These are phyloP conservation scores for Trichosporon asahii DNA, from an alignment of 1,284 basidiomycete species.

Conservation along the genomic window DNA sequence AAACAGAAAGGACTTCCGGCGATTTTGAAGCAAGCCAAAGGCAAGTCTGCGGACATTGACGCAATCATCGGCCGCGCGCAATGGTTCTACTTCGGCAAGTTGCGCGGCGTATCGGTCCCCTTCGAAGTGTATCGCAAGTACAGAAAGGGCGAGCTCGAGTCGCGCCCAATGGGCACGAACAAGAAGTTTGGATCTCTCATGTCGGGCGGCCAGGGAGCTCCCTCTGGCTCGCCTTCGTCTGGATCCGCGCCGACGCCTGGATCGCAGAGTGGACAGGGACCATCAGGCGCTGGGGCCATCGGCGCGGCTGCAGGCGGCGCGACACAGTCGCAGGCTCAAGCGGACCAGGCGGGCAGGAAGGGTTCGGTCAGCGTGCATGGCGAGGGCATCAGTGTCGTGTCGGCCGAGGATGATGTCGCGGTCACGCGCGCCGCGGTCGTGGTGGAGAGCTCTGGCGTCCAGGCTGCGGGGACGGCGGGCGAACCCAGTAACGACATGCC, in stretches of 20 bases:
- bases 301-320: background rate
- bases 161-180: conserved; percentile 18
- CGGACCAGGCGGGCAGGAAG: background rate
- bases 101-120: conserved; percentile 9
- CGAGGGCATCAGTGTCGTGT: background rate
- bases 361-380: background rate
- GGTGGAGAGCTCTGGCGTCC: conserved; percentile 12
- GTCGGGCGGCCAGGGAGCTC: background rate
- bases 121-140: conserved; percentile 22
- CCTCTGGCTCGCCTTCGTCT: background rate
- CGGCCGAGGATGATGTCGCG: conserved; percentile 3
- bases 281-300: background rate
- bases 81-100: conserved; percentile 42
- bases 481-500: conserved; percentile 9
- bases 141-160: conserved; percentile 21
- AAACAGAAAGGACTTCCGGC: conserved; percentile 40
- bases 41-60: conserved; percentile 40
- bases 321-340: background rate
- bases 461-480: background rate
- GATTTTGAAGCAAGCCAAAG: conserved; percentile 37
- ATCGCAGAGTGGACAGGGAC: background rate
- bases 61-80: conserved; percentile 43
- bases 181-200: conserved; percentile 1
- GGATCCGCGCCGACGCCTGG: background rate
- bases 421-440: conserved; percentile 14